A percentile compares a stretch with the other conserved stretches of the same genome.
Conservation (phyloP, 176 grass and related monocot genomes). For the Carex kokanica region DNA sequence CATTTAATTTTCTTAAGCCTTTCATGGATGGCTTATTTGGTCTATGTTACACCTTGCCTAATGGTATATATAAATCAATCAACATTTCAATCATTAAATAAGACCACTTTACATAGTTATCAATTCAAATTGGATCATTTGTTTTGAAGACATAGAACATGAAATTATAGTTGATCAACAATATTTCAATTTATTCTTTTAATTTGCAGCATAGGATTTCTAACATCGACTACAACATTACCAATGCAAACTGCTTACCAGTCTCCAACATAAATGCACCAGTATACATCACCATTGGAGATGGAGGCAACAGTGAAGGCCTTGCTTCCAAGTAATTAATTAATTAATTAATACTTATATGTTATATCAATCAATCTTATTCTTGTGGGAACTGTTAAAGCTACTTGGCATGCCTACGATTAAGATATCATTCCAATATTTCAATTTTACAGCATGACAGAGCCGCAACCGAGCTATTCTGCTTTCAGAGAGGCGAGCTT, state of each 20-base stretch:
- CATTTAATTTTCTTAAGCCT: background rate
- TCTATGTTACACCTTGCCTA: background rate
- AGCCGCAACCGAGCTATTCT: slow-evolving; percentile 54
- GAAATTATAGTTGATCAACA: background rate
- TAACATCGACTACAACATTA: slow-evolving; percentile 46
- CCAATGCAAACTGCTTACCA: slow-evolving; percentile 39
- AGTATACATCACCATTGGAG: slow-evolving; percentile 56
- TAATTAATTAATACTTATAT: background rate
- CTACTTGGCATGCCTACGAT: background rate
- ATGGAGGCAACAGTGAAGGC: slow-evolving; percentile 59
- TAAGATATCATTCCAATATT: background rate
- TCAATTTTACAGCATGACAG: slow-evolving; percentile 34
- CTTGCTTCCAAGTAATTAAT: slow-evolving; percentile 38
- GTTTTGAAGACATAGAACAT: background rate
- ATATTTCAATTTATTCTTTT: background rate
- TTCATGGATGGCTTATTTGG: background rate
- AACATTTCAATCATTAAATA: background rate
- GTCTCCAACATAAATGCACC: slow-evolving; percentile 40
- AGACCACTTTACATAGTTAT: background rate
- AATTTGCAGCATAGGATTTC: slow-evolving; percentile 47
- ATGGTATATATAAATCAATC: background rate
- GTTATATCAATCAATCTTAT: background rate
- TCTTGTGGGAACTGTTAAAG: background rate
- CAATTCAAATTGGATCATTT: background rate
- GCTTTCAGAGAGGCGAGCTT: slow-evolving; percentile 66